Evolutionary conservation across 1,284 basidiomycete genomes (phyloP).

Genomic region (Chiua sp.): DNA sequence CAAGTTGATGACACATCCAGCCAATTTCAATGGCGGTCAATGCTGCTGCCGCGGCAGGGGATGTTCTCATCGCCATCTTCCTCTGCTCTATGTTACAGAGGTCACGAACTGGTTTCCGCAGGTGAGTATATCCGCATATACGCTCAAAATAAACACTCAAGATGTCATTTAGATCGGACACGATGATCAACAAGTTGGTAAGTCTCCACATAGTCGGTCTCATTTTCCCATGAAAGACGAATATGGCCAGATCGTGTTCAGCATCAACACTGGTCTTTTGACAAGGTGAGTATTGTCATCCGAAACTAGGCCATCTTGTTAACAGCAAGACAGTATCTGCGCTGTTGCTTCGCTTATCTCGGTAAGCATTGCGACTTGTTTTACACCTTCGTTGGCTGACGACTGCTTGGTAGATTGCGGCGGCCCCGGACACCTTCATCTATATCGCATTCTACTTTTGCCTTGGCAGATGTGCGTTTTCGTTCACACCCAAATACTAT

Average conservation of each 20-base stretch:
- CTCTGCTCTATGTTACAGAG: constrained; percentile 57
- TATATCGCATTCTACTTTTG: constrained; percentile 61
- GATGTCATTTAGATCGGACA: constrained; percentile 45
- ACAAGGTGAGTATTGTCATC: constrained; percentile 31
- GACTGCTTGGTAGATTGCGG: constrained; percentile 37
- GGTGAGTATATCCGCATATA: constrained; percentile 34
- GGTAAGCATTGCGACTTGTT: constrained; percentile 30
- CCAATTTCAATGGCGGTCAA: constrained; percentile 61
- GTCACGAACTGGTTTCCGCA: constrained; percentile 62
- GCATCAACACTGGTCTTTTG: constrained; percentile 53
- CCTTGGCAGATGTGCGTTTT: constrained; percentile 49
- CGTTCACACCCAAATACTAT: background rate
- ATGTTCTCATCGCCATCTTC: constrained; percentile 59
- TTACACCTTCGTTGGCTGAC: background rate
- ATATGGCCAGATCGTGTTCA: constrained; percentile 47
- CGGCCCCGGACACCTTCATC: constrained; percentile 49
- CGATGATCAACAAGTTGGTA: constrained; percentile 52
- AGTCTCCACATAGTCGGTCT: constrained; percentile 1
- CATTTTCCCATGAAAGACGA: background rate
- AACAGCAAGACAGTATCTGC: constrained; percentile 34
- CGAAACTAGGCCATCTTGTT: background rate
- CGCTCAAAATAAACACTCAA: background rate
- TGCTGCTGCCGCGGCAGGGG: constrained; percentile 61
- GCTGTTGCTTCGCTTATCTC: constrained; percentile 51
- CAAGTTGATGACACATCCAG: constrained; percentile 15